Evolutionary conservation across 164 flowering plant genomes (phyloP).

Genomic region (Aristolochia fimbriata): DNA sequence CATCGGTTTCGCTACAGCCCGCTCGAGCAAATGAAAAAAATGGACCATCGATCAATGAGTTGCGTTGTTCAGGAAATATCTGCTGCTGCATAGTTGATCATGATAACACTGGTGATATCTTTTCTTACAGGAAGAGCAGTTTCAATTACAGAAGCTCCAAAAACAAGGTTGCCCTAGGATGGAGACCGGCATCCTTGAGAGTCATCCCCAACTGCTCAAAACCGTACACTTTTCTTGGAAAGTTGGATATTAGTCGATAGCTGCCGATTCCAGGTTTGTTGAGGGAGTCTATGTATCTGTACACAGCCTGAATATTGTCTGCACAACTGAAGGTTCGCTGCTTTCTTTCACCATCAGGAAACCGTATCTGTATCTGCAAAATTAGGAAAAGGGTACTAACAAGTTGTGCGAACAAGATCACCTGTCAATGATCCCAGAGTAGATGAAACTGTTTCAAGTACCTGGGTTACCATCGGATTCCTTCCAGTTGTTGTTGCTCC

Average conservation of each 20-base stretch:
- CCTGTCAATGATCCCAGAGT: background rate
- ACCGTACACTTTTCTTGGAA: conserved; percentile 58
- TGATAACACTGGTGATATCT: background rate
- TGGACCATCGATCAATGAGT: too few relatives aligned
- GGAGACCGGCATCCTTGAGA: conserved; percentile 55
- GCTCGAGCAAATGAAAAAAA: too few relatives aligned
- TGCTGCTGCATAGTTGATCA: background rate
- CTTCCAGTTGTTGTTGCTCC: conserved; percentile 11
- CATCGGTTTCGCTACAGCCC: too few relatives aligned
- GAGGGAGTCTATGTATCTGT: conserved; percentile 47
- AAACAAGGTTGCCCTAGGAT: conserved; percentile 61
- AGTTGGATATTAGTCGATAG: conserved; percentile 56
- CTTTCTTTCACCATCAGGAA: conserved; percentile 64
- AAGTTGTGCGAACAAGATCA: too few relatives aligned
- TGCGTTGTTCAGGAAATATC: too few relatives aligned
- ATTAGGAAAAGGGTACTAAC: too few relatives aligned
- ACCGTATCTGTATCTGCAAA: conserved; percentile 52
- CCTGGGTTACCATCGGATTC: conserved; percentile 32
- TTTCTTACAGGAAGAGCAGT: background rate
- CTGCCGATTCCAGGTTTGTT: conserved; percentile 36
- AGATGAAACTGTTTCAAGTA: conserved; percentile 4
- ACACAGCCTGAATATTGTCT: conserved; percentile 48
- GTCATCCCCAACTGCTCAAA: conserved; percentile 46
- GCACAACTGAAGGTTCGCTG: conserved; percentile 39
- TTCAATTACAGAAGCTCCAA: conserved; percentile 33